Evolutionary conservation across 768 basidiomycete species (phyloP), one percentile per base, ranked within the genome.

Genomic region (Boletus patriciae): DNA sequence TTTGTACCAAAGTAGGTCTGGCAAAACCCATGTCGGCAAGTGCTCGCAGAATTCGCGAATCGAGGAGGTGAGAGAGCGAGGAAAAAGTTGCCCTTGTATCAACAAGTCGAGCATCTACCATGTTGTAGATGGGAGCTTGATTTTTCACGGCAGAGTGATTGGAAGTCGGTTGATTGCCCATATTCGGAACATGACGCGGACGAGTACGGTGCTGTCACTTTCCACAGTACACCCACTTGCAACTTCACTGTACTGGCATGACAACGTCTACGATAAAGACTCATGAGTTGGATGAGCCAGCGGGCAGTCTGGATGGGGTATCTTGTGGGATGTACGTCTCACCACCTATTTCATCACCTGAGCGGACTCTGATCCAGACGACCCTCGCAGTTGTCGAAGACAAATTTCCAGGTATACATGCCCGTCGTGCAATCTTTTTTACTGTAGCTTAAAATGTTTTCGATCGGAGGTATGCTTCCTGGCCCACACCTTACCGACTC

Each of bases 21-120:
- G 92, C 85, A 72, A 98, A 98, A 42, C 89, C 87, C 67, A 88
- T 81, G 65, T 96, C 90, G 4, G 95, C 93, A 23, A 99, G 85
- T 5, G 96, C 88, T 13, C 92, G 85, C 3, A 98, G 83, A 40
- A 98, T 74, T 3, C 95, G 86, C 12, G 84, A 77, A 74, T 98
- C 96, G 41, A 98, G 81, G 48, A 94, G 72, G 70, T 92, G 80
- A 2, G 89, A 84, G 65, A 97, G 85, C 21, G 80, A 75, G 2
- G 82, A 70, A 63, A 86, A 86, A 1, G 79, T 76, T 1, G 80
- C 62, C 54, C 78, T 78, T 46, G 66, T 68, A 64, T 85, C 82
- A 18, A 81, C 77, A 12, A 80, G 71, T 46, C 70, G 75, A 43
- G 76, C 61, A 40, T 82, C 80, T 36, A 76, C 77, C 80, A 83